Evolutionary conservation across 208 protist species (phyloP), one percentile per base, ranked within the genome.

Genomic region (Crithidia brevicula): DNA sequence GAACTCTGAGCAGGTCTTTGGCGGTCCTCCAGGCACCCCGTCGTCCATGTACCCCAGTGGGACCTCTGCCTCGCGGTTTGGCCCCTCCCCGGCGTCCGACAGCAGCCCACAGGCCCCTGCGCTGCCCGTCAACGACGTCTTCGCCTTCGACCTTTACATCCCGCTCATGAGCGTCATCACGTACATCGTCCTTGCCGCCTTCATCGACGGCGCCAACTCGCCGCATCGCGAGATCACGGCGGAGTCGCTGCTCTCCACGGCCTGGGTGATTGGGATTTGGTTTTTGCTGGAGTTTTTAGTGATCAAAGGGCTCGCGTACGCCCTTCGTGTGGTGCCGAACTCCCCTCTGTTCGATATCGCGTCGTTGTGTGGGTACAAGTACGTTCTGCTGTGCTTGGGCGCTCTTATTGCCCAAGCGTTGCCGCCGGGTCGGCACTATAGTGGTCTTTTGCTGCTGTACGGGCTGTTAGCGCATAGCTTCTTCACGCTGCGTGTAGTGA

Each of bases 141-240:
- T 82, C 58, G 79, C 78, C 3, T 82, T 79, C 49, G 91, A 96
- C 56, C 77, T 96, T 5, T 96, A 96, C 83, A 84, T 96, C 34
- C 91, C 91, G 13, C 67, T 93, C 22, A 96, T 96, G 91, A 86
- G 75, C 13, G 64, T 79, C 46, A 82, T 91, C 40, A 94, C 91
- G 7, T 94, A 96, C 66, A 62, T 94, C 11, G 84, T 90, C 11
- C 71, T 96, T 22, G 85, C 74, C 27, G 88, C 82, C 45, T 83
- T 89, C 58, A 42, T 91, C 7, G 63, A 76, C 64, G 88, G 88
- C 51, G 69, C 69, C 15, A 74, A 74, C 52, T 56, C 81, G 2
- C 23, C 67, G 11, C 59, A 81, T 13, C 65, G 67, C 38, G 53
- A 67, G 1, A 69, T 96, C 28, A 86, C 78, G 20, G 75, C 76